Base-by-base conservation (phyloP, 1,139 yeast species). In the Geotrichum fermentans region DNA sequence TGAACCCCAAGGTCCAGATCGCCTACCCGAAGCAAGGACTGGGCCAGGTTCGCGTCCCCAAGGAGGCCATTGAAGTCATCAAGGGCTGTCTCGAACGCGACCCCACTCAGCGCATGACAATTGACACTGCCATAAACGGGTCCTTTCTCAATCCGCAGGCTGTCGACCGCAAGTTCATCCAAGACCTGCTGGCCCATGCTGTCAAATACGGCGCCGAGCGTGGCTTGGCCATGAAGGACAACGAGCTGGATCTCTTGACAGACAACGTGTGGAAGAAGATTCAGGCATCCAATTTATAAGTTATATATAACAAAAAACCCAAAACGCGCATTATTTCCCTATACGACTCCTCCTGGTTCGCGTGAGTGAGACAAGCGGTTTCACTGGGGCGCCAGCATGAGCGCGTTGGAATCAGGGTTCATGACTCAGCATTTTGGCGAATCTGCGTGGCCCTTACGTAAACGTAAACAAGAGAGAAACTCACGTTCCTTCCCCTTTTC, bases 1-100 rank as follows among this genome's bases (percentile, higher is more conserved):
- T 86, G 77, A 85, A 86, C 61, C 95, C 95, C 0, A 82, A 83
- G 52, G 80, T 87, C n/a, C 78, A 79, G 56, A 81, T 90, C n/a
- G 69, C 71, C 22, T 89, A 78, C 61, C 85, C 95, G 0, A 72
- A 72, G 10, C 70, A 67, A 32, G 89, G 90, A 0, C 62, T 80
- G 0, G 86, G 85, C 0, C 79, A 77, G n/a, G 75, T 75, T 0
- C 62, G 66, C 18, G 89, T 88, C 1, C 94, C 95, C 1, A 69
- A 69, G 34, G 78, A 84, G 46, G 83, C 85, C 1, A 74, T 88
- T 33, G 87, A 82, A 49, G 72, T 87, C 43, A 83, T 92, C 69
- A 74, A 80, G 55, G 76, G 78, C 33, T 90, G 97, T 62, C 72
- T 92, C 44, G 70, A 72, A 20, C 73, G 96, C 53, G 83, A 84